Percentiles rank a stretch among this genome's conserved stretches.
Evolutionary conservation across 1,284 basidiomycete genomes (phyloP).

Genomic region (Moesziomyces sp.): DNA sequence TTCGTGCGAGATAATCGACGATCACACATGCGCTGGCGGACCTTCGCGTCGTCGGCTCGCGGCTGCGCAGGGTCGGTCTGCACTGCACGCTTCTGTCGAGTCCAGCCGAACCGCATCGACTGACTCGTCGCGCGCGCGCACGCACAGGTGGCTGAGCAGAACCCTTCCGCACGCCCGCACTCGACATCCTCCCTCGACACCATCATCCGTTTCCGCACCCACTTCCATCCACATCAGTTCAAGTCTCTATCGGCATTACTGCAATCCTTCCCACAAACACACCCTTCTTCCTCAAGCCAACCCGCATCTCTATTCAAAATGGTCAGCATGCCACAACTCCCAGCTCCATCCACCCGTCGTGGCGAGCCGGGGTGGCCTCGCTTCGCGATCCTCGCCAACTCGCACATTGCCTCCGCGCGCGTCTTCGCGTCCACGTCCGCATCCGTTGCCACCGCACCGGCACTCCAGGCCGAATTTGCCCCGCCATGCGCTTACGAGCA

Average conservation of each 20-base stretch:
- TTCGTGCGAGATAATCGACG: background rate
- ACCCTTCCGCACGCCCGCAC: no score
- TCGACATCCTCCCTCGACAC: background rate
- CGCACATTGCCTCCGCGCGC: background rate
- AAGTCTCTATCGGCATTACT: background rate
- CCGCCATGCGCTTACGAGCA: no score
- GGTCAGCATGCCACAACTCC: conserved; percentile 35
- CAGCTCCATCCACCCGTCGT: conserved; percentile 5
- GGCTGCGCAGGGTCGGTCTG: background rate
- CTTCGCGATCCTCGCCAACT: conserved; percentile 9
- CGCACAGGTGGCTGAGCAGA: no score
- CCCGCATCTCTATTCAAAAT: conserved; percentile 13
- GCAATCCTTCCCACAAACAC: background rate
- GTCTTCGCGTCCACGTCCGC: background rate
- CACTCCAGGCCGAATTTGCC: background rate
- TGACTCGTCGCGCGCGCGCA: background rate
- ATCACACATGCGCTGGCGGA: background rate
- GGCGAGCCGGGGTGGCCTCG: conserved; percentile 7
- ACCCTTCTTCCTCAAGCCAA: conserved; percentile 9
- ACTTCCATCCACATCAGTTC: background rate
- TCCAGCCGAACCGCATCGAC: background rate
- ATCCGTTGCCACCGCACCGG: background rate
- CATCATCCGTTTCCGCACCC: background rate
- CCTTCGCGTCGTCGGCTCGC: background rate
- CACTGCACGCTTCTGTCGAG: no score